phyloP scores from a whole-genome alignment of 2,329 filamentous ascomycete genomes.

The Pezicula carpinea region DNA sequence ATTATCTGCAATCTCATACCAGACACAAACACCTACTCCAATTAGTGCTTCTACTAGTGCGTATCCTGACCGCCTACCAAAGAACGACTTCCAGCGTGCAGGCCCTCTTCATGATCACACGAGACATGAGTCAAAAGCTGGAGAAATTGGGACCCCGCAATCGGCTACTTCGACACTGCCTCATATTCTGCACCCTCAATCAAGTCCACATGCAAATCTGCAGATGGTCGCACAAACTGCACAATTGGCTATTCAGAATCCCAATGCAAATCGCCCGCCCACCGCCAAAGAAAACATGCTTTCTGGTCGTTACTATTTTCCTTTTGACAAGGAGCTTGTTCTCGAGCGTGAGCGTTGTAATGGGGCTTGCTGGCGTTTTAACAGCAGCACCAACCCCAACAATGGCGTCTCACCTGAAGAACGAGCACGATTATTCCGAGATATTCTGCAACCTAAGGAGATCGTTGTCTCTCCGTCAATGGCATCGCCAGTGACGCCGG shows the following conservation, averaged over 20 bases:
- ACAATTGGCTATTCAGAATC: slow-evolving; percentile 28
- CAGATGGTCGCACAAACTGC: slow-evolving; percentile 21
- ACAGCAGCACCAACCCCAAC: slow-evolving; percentile 73
- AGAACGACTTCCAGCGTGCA: slow-evolving; percentile 55
- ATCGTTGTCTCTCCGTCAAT: slow-evolving; percentile 51
- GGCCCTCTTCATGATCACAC: slow-evolving; percentile 55
- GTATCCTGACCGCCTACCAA: slow-evolving; percentile 31
- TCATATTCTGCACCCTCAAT: slow-evolving; percentile 40
- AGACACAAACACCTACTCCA: slow-evolving; percentile 52
- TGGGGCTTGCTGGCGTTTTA: slow-evolving; percentile 78
- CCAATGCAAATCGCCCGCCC: slow-evolving; percentile 28
- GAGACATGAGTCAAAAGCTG: slow-evolving; percentile 38
- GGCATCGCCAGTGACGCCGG: slow-evolving; percentile 45
- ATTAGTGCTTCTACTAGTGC: slow-evolving; percentile 47
- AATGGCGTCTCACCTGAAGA: slow-evolving; percentile 66
- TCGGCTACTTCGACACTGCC: slow-evolving; percentile 39
- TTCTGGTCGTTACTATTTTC: slow-evolving; percentile 70
- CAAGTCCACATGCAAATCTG: slow-evolving; percentile 25
- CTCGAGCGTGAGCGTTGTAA: slow-evolving; percentile 83
- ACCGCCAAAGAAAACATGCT: slow-evolving; percentile 92
- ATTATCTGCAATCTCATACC: slow-evolving; percentile 49
- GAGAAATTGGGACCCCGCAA: slow-evolving; percentile 37
- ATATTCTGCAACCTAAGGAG: slow-evolving; percentile 63
- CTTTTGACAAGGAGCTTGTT: slow-evolving; percentile 72
- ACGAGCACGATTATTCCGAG: slow-evolving; percentile 63